These are phyloP conservation scores for Eustoma russellianum DNA, from an alignment of 257 asterid species.

Conservation along the genomic window DNA sequence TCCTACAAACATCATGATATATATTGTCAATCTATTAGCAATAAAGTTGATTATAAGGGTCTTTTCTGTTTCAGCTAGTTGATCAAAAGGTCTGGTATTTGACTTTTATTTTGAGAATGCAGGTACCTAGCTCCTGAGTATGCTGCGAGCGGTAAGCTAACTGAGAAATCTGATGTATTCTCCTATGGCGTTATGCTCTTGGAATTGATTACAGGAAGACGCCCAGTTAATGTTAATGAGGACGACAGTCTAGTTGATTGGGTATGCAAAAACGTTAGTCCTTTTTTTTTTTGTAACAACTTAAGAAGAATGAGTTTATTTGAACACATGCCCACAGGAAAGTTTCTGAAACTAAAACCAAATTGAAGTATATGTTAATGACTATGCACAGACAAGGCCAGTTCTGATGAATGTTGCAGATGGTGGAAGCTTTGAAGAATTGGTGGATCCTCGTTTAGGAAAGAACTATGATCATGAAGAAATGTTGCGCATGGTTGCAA, in stretches of 20 bases:
- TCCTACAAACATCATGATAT: no score
- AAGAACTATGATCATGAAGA: constrained; percentile 47
- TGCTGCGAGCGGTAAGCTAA: constrained; percentile 78
- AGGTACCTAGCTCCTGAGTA: constrained; percentile 89
- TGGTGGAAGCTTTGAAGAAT: constrained; percentile 51
- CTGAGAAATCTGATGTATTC: constrained; percentile 77
- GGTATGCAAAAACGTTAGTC: constrained; percentile 24
- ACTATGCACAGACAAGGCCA: constrained; percentile 51
- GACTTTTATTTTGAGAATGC: neutral
- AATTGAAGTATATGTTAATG: no score
- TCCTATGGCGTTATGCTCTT: constrained; percentile 73
- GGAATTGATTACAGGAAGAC: constrained; percentile 71
- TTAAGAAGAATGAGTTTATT: no score
- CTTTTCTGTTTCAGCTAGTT: no score
- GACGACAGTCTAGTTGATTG: constrained; percentile 77
- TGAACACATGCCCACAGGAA: neutral
- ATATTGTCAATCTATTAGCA: no score
- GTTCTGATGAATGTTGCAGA: constrained; percentile 30
- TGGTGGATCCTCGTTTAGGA: constrained; percentile 59
- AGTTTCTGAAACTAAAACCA: no score
- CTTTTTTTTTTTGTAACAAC: no score
- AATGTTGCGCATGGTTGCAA: constrained; percentile 69
- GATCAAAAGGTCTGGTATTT: no score
- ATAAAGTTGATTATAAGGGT: no score
- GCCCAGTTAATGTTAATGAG: constrained; percentile 48